Percentiles rank a stretch among this genome's conserved stretches.
Conservation (phyloP, 2,329 filamentous ascomycete genomes). For the Penicillium corylophilum region DNA sequence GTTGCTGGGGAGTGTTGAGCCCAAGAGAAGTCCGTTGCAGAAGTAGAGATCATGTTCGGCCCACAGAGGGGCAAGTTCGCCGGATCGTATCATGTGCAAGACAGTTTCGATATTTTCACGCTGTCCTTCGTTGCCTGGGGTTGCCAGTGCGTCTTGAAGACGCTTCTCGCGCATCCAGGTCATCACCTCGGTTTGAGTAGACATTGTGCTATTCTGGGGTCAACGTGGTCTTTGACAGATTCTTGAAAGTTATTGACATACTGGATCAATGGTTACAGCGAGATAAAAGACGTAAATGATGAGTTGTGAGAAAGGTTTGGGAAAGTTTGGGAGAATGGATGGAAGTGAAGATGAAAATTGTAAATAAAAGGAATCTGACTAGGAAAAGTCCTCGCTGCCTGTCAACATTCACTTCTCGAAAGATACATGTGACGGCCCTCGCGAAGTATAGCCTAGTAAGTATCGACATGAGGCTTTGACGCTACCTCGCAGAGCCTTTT, state of each 20-base stretch:
- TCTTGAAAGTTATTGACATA: not conserved
- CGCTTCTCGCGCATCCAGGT: not conserved
- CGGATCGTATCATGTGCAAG: not conserved
- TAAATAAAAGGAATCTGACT: too few relatives aligned
- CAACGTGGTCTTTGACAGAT: not conserved
- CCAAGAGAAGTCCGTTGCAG: not conserved
- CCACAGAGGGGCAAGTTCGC: not conserved
- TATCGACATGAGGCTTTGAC: slow-evolving; percentile 6
- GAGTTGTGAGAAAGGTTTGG: too few relatives aligned
- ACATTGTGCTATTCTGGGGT: not conserved
- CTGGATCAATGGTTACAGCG: not conserved
- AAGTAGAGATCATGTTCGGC: not conserved
- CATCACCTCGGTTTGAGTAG: not conserved
- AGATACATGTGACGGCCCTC: too few relatives aligned
- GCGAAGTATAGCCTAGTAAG: too few relatives aligned
- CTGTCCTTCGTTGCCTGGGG: not conserved
- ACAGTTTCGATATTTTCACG: not conserved
- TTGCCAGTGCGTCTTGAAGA: not conserved
- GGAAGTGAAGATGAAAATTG: not conserved
- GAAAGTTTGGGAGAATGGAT: not conserved
- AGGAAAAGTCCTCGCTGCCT: too few relatives aligned
- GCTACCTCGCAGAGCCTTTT: too few relatives aligned
- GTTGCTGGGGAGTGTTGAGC: not conserved
- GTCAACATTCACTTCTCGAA: too few relatives aligned
- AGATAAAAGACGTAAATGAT: too few relatives aligned